A percentile compares a stretch with the other conserved stretches of the same genome.
These are phyloP conservation scores for Ascoidea tarda DNA, from an alignment of 805 yeast genomes.

Conservation along the genomic window DNA sequence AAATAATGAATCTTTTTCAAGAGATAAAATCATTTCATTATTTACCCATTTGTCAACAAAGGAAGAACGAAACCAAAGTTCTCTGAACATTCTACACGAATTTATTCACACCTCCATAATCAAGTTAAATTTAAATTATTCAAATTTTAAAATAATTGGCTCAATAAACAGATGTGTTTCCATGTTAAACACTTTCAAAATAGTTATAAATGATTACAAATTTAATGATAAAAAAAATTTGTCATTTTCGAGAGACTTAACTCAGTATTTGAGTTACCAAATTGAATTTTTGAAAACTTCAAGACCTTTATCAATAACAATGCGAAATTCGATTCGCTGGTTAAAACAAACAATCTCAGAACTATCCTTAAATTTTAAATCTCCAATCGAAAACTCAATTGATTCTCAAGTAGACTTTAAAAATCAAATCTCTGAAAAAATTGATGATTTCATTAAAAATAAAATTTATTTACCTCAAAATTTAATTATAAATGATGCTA, in stretches of 20 bases:
- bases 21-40: constrained; percentile 38
- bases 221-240: constrained; percentile 81
- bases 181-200: constrained; percentile 75
- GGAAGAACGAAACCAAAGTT: constrained; percentile 45
- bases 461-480: constrained; percentile 73
- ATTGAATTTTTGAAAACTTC: constrained; percentile 86
- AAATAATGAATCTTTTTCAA: constrained; percentile 9
- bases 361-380: constrained; percentile 58
- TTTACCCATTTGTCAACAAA: constrained; percentile 73
- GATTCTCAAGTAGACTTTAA: constrained; percentile 37
- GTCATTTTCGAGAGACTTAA: constrained; percentile 56
- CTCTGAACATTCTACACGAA: constrained; percentile 34
- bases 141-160: constrained; percentile 80
- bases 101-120: constrained; percentile 81
- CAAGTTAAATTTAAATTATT: constrained; percentile 62
- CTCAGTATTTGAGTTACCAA: constrained; percentile 79
- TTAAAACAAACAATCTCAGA: constrained; percentile 84
- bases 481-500: constrained; percentile 70
- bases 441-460: constrained; percentile 73
- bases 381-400: constrained; percentile 16
- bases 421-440: constrained; percentile 41
- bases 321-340: constrained; percentile 99
- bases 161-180: constrained; percentile 75
- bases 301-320: constrained; percentile 80
- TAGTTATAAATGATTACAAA: constrained; percentile 61